Evolutionary conservation across 768 basidiomycete genomes (phyloP), one percentile per base, ranked within the genome.

Genomic region (Sporobolomyces pararoseus): DNA sequence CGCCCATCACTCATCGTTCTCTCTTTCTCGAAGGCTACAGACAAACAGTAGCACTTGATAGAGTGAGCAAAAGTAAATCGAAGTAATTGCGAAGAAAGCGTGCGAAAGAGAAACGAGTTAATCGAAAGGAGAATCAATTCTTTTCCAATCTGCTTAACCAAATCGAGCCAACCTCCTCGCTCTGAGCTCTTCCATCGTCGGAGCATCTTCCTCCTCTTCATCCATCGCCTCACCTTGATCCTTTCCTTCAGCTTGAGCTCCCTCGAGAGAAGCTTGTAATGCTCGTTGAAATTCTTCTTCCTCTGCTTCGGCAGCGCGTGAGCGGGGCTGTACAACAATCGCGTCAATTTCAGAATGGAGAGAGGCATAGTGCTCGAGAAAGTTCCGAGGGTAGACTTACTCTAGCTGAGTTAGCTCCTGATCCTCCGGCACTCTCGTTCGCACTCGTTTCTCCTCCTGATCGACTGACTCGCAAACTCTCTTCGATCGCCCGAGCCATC

Each of bases 401-500:
- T 31, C 29, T 23, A 0, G 32, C 16, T n/a, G 37, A 50, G 7
- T 1, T 32, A 34, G 49, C 19, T 16, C 21, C 35, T 2, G n/a
- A 19, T 49, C 14, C 60, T 14, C 29, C 12, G 31, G 7, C 53
- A 59, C 19, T 47, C 29, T 29, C 51, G 27, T 31, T 60, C 46
- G 39, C 32, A 34, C 25, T 57, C 14, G 53, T 39, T 57, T n/a
- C 35, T 57, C 34, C 35, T 9, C 12, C 55, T 14, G 35, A 14
- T 29, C 63, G 29, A 42, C 72, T 70, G 6, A 70, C 69, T 42
- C n/a, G 61, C 47, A 74, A 25, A 17, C 72, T 74, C 66, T 54
- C 68, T 58, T 42, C 47, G 16, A 74, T 70, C 29, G 72, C 72
- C 23, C 31, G 7, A 10, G 72, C 72, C 66, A 74, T 70, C 72